These are phyloP conservation scores for Aspergillus fumigatus DNA, from an alignment of 2,329 filamentous ascomycete species.

Conservation along the genomic window DNA sequence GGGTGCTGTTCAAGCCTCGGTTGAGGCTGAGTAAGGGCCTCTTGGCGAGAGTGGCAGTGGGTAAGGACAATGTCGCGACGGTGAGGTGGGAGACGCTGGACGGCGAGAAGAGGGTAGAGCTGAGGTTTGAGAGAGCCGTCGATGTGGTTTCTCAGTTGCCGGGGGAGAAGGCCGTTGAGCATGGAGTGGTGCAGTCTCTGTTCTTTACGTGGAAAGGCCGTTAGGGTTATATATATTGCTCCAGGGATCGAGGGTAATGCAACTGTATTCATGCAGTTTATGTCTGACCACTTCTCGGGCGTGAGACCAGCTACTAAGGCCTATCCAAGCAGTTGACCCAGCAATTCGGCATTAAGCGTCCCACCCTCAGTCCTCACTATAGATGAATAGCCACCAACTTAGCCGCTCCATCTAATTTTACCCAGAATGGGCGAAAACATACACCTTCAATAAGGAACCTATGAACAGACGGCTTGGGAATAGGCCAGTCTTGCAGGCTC, in stretches of 20 bases:
- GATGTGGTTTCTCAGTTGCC: conserved; percentile 17
- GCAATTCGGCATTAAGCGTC: too few relatives aligned
- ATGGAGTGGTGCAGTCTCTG: conserved; percentile 13
- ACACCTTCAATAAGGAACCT: too few relatives aligned
- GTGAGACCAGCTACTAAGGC: too few relatives aligned
- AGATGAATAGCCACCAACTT: conserved; percentile 3
- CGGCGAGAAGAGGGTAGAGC: conserved; percentile 9
- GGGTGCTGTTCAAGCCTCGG: conserved; percentile 18
- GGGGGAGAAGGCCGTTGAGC: conserved; percentile 4
- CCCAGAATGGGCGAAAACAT: conserved; percentile 1
- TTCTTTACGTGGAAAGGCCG: neutral
- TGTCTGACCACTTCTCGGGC: too few relatives aligned
- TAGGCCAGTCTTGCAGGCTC: too few relatives aligned
- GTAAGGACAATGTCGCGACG: conserved; percentile 17
- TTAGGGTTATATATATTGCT: neutral
- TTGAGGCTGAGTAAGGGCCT: conserved; percentile 7
- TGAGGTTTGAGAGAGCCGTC: conserved; percentile 15
- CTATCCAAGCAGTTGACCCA: too few relatives aligned
- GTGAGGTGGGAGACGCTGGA: conserved; percentile 13
- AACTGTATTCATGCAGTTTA: too few relatives aligned
- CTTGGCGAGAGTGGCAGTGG: conserved; percentile 18
- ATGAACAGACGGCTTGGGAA: too few relatives aligned
- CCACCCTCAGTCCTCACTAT: too few relatives aligned
- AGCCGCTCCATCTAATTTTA: conserved; percentile 1
- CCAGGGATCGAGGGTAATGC: too few relatives aligned